Base-by-base conservation (phyloP, 768 basidiomycete genomes). In the Mycena kentingensis region DNA sequence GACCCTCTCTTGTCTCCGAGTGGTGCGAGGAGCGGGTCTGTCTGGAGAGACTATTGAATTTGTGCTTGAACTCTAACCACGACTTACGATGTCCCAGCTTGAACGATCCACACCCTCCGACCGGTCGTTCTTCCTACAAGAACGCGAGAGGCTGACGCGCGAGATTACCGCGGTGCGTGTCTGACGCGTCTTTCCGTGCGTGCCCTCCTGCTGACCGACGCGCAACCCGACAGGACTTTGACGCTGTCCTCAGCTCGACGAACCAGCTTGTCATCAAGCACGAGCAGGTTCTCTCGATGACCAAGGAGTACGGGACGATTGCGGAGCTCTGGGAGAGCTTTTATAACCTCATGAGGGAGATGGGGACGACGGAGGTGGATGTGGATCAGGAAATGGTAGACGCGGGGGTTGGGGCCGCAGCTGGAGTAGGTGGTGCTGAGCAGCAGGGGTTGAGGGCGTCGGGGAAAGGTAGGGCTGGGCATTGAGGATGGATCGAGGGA, bases 261-360 rank as follows among this genome's bases (percentile, higher is more conserved):
- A 98, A 98, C 63, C 81, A 81, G 24, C 73, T 94, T 19, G 96
- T 96, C 66, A 83, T 93, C 56, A 94, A 93, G 65, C 79, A 96
- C 16, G 94, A 98, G 69, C 93, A 97, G 65, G 92, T 94, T 2
- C 73, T 88, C 22, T 90, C 90, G 10, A 95, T 96, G 83, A 93
- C 94, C 5, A 85, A 84, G 52, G 94, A 95, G 75, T 94, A 96
- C 67, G 83, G 88, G 45, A 93, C 88, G 2, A 91, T 95, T 35
- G 90, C 93, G 3, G 77, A 82, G 2, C 74, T 97, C 43, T 95
- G 93, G 92, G 78, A 84, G 52, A 82, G 80, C 60, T 93, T 92
- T 60, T 85, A 90, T 61, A 73, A 85, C 51, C 74, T 93, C 58
- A 92, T 92, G 88, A 78, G 78, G 22, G 75, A 70, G 37, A 71